These are phyloP conservation scores for Aspergillus novoparasiticus DNA, from an alignment of 2,329 filamentous ascomycete genomes.

Conservation along the genomic window DNA sequence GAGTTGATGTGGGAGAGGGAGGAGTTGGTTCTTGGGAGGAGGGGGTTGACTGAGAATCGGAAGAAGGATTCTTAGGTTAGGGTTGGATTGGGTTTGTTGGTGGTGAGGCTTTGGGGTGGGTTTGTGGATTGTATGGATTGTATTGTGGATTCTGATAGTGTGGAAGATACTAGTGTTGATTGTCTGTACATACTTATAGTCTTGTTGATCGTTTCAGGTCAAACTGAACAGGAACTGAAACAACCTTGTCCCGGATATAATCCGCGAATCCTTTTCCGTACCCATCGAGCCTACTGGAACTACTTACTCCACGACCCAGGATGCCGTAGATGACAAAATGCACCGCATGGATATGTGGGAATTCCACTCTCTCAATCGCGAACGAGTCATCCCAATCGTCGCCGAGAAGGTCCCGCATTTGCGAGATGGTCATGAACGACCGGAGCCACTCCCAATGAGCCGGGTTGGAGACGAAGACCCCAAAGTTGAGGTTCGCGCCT, in stretches of 20 bases:
- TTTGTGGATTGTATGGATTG: neutral
- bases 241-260: constrained; percentile 50
- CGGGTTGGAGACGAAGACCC: constrained; percentile 36
- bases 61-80: neutral
- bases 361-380: constrained; percentile 52
- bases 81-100: neutral
- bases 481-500: constrained; percentile 46
- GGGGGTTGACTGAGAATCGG: neutral
- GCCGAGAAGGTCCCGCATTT: constrained; percentile 45
- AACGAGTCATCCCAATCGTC: constrained; percentile 49
- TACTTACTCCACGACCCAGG: constrained; percentile 51
- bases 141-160: neutral
- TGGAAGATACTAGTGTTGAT: neutral
- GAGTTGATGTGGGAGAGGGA: constrained; percentile 55
- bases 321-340: constrained; percentile 56
- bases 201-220: neutral
- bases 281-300: constrained; percentile 50
- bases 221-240: constrained; percentile 40
- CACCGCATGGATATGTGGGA: constrained; percentile 49
- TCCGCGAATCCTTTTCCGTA: constrained; percentile 59
- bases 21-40: constrained; percentile 38
- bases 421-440: constrained; percentile 42
- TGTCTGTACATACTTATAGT: neutral
- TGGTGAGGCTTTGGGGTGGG: neutral
- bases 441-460: constrained; percentile 40